These are phyloP conservation scores for Fusarium sp. DNA, from an alignment of 2,329 filamentous ascomycete species.

Conservation along the genomic window DNA sequence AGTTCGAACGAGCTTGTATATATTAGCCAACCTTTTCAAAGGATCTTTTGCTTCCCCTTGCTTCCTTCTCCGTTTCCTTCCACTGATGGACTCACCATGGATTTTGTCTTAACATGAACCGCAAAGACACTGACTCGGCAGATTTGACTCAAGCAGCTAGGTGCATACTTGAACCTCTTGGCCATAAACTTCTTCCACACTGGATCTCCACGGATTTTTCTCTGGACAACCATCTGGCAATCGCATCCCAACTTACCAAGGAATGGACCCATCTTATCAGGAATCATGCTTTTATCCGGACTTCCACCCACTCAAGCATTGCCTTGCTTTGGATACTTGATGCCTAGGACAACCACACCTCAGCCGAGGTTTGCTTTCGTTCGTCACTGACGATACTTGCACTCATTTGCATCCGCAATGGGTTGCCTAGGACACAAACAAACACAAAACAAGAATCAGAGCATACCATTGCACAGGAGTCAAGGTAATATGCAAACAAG, in stretches of 20 bases:
- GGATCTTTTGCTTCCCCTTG: slow-evolving; percentile 48
- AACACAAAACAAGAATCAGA: slow-evolving; percentile 29
- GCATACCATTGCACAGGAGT: slow-evolving; percentile 36
- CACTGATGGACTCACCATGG: slow-evolving; percentile 44
- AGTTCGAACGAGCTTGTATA: slow-evolving; percentile 67
- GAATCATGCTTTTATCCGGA: slow-evolving; percentile 31
- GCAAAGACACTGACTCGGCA: slow-evolving; percentile 48
- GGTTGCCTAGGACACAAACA: slow-evolving; percentile 22
- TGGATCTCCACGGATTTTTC: slow-evolving; percentile 26
- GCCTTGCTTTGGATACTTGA: slow-evolving; percentile 23
- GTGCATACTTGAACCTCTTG: slow-evolving; percentile 25
- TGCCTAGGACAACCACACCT: slow-evolving; percentile 30
- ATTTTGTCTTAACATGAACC: slow-evolving; percentile 42
- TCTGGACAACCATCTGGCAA: slow-evolving; percentile 32
- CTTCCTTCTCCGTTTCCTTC: slow-evolving; percentile 23
- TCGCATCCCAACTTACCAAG: slow-evolving; percentile 22
- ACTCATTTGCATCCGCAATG: slow-evolving; percentile 36
- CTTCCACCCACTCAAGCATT: slow-evolving; percentile 20
- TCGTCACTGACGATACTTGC: slow-evolving; percentile 36
- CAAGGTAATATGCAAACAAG: slow-evolving; percentile 39
- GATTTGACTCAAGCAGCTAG: slow-evolving; percentile 49
- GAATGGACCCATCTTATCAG: slow-evolving; percentile 32
- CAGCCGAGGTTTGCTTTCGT: slow-evolving; percentile 39
- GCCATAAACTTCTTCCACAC: slow-evolving; percentile 13
- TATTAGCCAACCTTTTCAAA: slow-evolving; percentile 63